Evolutionary conservation across 192 early-diverging fungal species (phyloP).

Genomic region (Piromyces sp.): DNA sequence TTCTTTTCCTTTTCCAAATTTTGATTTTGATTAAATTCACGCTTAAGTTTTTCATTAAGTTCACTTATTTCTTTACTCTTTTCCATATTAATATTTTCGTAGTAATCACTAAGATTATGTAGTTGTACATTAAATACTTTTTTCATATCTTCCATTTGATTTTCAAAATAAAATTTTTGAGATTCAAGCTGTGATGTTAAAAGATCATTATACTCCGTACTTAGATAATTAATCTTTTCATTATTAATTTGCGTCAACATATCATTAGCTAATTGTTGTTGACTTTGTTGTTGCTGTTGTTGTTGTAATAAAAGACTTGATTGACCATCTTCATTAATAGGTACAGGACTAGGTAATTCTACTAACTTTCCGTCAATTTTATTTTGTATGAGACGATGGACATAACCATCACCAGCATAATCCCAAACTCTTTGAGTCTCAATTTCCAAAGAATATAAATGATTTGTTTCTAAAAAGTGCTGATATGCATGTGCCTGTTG

Average conservation of each 20-base stretch:
- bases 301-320: neutral
- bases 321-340: conserved; percentile 2
- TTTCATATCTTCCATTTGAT: neutral
- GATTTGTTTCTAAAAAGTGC: conserved; percentile 68
- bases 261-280: neutral
- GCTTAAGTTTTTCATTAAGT: neutral
- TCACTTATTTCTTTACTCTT: neutral
- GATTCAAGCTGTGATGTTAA: neutral
- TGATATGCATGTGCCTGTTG: conserved; percentile 70
- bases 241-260: neutral
- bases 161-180: neutral
- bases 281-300: neutral
- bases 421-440: conserved; percentile 97
- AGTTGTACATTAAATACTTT: neutral
- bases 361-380: conserved; percentile 80
- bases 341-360: conserved; percentile 46
- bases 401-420: conserved; percentile 89
- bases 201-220: neutral
- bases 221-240: neutral
- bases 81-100: neutral
- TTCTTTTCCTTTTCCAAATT: neutral
- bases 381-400: conserved; percentile 87
- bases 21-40: neutral
- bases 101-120: neutral
- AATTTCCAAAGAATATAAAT: conserved; percentile 80